Percentiles rank a stretch among this genome's conserved stretches.
Conservation (phyloP, 1,139 yeast species). For the Saccharomyces hybrid region DNA sequence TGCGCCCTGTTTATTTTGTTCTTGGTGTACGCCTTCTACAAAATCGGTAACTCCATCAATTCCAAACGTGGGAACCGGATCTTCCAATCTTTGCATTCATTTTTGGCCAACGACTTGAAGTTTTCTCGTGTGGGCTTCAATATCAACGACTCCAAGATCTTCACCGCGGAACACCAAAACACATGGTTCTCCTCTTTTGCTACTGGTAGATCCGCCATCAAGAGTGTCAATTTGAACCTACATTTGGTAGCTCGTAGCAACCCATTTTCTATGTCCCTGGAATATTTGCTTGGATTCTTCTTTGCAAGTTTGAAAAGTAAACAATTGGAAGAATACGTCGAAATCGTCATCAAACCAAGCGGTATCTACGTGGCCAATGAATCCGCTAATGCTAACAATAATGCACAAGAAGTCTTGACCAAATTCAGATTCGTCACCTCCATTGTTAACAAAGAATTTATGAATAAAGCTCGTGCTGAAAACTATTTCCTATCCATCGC, state of each 20-base stretch:
- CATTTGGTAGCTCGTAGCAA: conserved; percentile 77
- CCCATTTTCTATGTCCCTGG: conserved; percentile 41
- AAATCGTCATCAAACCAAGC: conserved; percentile 55
- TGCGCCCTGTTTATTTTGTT: conserved; percentile 46
- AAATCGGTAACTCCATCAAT: conserved; percentile 55
- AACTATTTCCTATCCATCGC: conserved; percentile 82
- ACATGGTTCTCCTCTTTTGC: conserved; percentile 68
- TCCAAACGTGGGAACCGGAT: conserved; percentile 45
- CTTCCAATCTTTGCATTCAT: conserved; percentile 41
- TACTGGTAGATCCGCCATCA: conserved; percentile 76
- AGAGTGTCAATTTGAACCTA: conserved; percentile 52
- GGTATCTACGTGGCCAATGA: conserved; percentile 42
- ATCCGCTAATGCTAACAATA: conserved; percentile 29
- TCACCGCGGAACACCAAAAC: conserved; percentile 54
- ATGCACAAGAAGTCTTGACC: conserved; percentile 19
- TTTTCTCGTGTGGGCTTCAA: conserved; percentile 74
- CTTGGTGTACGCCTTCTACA: conserved; percentile 39
- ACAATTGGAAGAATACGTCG: conserved; percentile 55
- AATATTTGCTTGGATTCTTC: conserved; percentile 47
- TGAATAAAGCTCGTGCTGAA: conserved; percentile 68
- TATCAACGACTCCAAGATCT: conserved; percentile 24
- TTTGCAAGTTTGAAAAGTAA: conserved; percentile 37
- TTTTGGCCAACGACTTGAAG: conserved; percentile 46
- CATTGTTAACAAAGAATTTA: conserved; percentile 73
- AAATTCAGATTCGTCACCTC: conserved; percentile 63